Base-by-base conservation (phyloP, 2,329 filamentous ascomycete species). In the Onygenales sp. region DNA sequence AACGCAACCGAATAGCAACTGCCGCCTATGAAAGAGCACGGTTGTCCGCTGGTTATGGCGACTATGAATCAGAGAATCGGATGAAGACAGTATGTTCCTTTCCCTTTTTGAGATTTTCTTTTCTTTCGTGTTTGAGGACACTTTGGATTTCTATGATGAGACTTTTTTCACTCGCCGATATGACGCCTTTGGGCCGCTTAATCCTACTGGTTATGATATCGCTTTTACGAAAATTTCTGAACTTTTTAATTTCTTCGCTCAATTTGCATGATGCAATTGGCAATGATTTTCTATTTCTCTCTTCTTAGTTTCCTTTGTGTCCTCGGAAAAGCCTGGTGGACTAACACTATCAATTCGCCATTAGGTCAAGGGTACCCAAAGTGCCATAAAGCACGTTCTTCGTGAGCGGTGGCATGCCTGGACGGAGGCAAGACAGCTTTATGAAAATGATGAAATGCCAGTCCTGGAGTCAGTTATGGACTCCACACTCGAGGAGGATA, bases 401-500 rank as follows among this genome's bases (percentile, higher is more conserved):
- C 92, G 88, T 38, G 91, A 96, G 73, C 81, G 92, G 63, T 93
- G 83, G 74, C 92, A 95, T 72, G 81, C 87, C 8, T 97, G 89
- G 86, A 69, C 70, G 54, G 70, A 72, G 41, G 71, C 70, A 36
- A 63, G 64, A 51, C 63, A 63, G 41, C 60, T 71, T 42, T 72
- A 69, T 54, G 57, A 67, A 32, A 59, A 61, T 21, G 69, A 69
- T 46, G 66, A 27, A 27, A 27, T 27, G 3, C 21, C 21, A 27
- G 21, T 27, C 21, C 5, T 27, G 21, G 21, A 61, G 10, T 48
- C 52, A 31, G 32, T 55, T 7, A 49, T 57, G 39, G 52, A 55
- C n/a, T 55, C 58, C 11, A 54, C 54, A 8, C 50, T 51, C 3
- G 3, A 27, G 21, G 51, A 54, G 21, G 21, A 17, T 31, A 4